Percentiles rank a stretch among this genome's conserved stretches.
Conservation (phyloP, 179 eudicot genomes). For the Beta corolliflora region DNA sequence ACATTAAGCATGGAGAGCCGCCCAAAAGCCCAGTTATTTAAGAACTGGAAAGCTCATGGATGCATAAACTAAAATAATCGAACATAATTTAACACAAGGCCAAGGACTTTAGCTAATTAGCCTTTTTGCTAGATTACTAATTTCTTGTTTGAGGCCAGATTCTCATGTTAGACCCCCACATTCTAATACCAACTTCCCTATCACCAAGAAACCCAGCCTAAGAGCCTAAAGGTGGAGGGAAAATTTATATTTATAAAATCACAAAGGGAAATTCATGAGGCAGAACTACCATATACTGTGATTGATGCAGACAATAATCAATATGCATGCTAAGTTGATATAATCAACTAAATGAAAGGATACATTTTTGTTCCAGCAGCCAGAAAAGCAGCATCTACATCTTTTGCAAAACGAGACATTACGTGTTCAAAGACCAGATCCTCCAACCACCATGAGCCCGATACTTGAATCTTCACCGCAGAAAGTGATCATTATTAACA, state of each 20-base stretch:
- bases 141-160: background rate
- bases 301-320: background rate
- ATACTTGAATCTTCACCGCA: constrained; percentile 1
- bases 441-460: background rate
- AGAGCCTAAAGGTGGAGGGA: background rate
- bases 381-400: constrained; percentile 40
- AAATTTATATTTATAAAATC: background rate
- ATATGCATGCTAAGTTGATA: background rate
- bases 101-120: background rate
- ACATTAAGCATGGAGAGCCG: background rate
- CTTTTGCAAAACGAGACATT: constrained; percentile 32
- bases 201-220: background rate
- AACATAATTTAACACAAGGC: background rate
- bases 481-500: background rate
- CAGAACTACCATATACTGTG: background rate
- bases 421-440: background rate
- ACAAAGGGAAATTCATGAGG: constrained; percentile 8
- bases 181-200: background rate
- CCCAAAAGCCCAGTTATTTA: too few relatives aligned
- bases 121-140: background rate
- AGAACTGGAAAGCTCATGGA: background rate
- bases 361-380: constrained; percentile 59
- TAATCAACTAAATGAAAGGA: constrained; percentile 30
- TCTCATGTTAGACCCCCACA: background rate
- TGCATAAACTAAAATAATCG: background rate